Base-by-base conservation (phyloP, 192 early-diverging fungal genomes). In the Backusella westeae region DNA sequence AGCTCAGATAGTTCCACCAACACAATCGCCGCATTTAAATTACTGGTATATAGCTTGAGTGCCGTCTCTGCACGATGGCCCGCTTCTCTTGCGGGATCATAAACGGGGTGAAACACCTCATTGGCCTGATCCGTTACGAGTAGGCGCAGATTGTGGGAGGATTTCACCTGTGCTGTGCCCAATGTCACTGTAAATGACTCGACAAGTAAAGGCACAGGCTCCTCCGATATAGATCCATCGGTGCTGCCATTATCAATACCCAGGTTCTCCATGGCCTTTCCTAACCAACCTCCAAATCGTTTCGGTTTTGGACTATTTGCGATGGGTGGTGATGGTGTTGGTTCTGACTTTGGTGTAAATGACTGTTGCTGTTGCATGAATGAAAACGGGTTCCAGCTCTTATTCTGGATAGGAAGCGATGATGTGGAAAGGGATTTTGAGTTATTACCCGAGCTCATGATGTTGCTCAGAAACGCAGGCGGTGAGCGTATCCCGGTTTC, bases 101-200 rank as follows among this genome's bases (percentile, higher is more conserved):
- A 72, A 29, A 56, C 14, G 3, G 82, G 83, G n/a, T 79, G 67
- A 32, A 91, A 82, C 4, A 91, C 34, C n/a, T 86, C 85, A 3
- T 82, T 39, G 17, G 59, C 82, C 14, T 82, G 76, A 65, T 89
- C 85, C 1, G 81, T 83, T 7, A 89, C 89, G 26, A 85, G 46
- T 12, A 94, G 77, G 23, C 91, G 65, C 5, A 94, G 73, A 78
- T 91, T 94, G 71, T 93, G 91, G 17, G 91, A 93, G 5, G 90
- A 88, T 26, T 89, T 89, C 12, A 91, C 88, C 77, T 94, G 93
- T 21, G 83, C 77, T 12, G 90, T 92, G 3, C 93, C 93, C 9
- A 93, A 78, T 19, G 88, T 85, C 14, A 93, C 89, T 0, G 92
- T 93, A 76, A 93, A 94, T 0, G 88, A 87, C 68, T 94, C 93